Percentiles rank a stretch among this genome's conserved stretches.
Evolutionary conservation across 2,329 filamentous ascomycete species (phyloP).

Genomic region (Neofusicoccum sp.): DNA sequence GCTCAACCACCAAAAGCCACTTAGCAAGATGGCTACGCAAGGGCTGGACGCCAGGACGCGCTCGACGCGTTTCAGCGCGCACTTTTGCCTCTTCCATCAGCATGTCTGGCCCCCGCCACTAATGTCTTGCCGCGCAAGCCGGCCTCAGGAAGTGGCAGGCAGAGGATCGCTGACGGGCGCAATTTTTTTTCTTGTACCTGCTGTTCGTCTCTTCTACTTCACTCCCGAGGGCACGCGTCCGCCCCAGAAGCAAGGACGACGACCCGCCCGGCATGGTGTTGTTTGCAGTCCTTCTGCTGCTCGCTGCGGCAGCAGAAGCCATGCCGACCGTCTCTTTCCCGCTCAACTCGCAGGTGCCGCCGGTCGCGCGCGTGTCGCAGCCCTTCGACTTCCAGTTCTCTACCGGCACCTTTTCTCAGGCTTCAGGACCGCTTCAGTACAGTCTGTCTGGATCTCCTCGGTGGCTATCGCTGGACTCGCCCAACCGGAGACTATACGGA

Average conservation of each 20-base stretch:
- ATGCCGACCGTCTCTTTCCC: slow-evolving; percentile 59
- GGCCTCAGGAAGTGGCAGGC: slow-evolving; percentile 25
- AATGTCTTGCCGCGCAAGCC: slow-evolving; percentile 27
- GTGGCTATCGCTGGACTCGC: slow-evolving; percentile 73
- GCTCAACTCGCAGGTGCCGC: slow-evolving; percentile 80
- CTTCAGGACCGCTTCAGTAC: slow-evolving; percentile 59
- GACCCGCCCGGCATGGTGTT: slow-evolving; percentile 21
- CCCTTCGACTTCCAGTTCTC: slow-evolving; percentile 72
- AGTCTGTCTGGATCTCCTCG: slow-evolving; percentile 62
- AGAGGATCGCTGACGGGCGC: slow-evolving; percentile 13
- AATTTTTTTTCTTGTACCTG: slow-evolving; percentile 17
- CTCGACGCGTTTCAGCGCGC: slow-evolving; percentile 20
- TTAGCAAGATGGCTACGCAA: slow-evolving; percentile 25
- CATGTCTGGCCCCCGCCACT: slow-evolving; percentile 22
- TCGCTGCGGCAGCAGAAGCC: slow-evolving; percentile 25
- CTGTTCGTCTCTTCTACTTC: slow-evolving; percentile 21
- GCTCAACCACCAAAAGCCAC: slow-evolving; percentile 15
- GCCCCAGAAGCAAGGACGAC: neutral
- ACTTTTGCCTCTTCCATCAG: slow-evolving; percentile 24
- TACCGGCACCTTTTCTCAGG: slow-evolving; percentile 68
- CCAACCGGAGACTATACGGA: slow-evolving; percentile 65
- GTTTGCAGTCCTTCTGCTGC: slow-evolving; percentile 22
- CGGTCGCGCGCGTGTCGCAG: slow-evolving; percentile 67
- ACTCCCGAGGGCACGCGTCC: neutral
- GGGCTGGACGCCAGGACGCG: slow-evolving; percentile 25